phyloP scores from a whole-genome alignment of 257 asterid genomes.

The Eustoma russellianum region DNA sequence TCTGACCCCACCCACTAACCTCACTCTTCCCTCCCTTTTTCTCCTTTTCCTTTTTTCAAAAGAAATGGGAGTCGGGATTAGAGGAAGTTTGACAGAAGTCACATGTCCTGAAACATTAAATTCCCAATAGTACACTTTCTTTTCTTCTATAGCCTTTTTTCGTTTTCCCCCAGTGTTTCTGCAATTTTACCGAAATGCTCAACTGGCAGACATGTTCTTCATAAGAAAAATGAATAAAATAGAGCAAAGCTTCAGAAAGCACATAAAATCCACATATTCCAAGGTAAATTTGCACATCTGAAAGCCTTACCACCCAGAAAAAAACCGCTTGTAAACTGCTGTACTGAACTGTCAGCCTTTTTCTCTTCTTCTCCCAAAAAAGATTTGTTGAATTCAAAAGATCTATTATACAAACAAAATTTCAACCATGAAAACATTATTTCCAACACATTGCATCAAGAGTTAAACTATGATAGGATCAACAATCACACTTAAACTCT shows the following conservation, averaged over 20 bases:
- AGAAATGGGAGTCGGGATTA: too few relatives aligned
- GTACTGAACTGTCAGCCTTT: conserved; percentile 19
- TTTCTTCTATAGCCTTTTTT: too few relatives aligned
- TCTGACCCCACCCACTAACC: too few relatives aligned
- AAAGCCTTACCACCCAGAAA: conserved; percentile 16
- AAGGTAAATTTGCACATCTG: conserved; percentile 2
- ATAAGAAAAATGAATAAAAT: too few relatives aligned
- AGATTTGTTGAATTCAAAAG: conserved; percentile 14
- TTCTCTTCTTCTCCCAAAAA: conserved; percentile 21
- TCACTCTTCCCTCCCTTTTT: too few relatives aligned
- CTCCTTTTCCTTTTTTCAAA: too few relatives aligned
- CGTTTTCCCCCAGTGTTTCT: too few relatives aligned
- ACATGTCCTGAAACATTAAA: too few relatives aligned
- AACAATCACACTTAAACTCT: conserved; percentile 7
- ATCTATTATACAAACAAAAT: conserved; percentile 16
- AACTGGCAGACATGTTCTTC: too few relatives aligned
- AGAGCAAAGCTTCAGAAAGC: background rate
- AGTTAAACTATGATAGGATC: conserved; percentile 8
- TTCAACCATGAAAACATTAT: conserved; percentile 13
- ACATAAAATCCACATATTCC: conserved; percentile 2
- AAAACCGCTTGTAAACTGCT: conserved; percentile 9
- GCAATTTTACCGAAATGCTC: too few relatives aligned
- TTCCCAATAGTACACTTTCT: too few relatives aligned
- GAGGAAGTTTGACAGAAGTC: too few relatives aligned
- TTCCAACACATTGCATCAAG: conserved; percentile 2